Conservation (phyloP, 2,329 filamentous ascomycete species). For the Cryphonectria naterciae region DNA sequence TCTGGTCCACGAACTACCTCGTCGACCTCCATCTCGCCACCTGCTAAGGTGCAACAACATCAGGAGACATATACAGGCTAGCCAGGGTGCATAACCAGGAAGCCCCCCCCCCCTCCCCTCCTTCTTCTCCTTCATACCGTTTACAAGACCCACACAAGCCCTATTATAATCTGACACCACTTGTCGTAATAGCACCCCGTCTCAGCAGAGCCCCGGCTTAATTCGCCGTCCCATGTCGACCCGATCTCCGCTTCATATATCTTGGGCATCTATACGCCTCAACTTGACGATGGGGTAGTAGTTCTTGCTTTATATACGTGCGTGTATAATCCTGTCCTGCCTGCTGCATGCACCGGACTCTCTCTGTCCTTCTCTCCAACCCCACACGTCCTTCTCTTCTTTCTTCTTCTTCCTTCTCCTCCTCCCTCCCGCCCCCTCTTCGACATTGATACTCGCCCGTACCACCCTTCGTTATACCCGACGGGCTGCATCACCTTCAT, state of each 20-base stretch:
- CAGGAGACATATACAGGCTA: slow-evolving; percentile 3
- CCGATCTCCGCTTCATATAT: slow-evolving; percentile 22
- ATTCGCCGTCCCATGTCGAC: slow-evolving; percentile 12
- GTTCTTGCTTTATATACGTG: not conserved
- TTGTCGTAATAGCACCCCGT: slow-evolving; percentile 18
- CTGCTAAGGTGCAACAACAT: not conserved
- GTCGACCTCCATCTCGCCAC: not conserved
- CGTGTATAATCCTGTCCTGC: not conserved
- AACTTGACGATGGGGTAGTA: not conserved
- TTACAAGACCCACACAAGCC: slow-evolving; percentile 15
- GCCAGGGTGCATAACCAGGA: slow-evolving; percentile 8
- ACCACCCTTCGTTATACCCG: not conserved
- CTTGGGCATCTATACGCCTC: slow-evolving; percentile 10
- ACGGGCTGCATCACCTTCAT: slow-evolving; percentile 29
- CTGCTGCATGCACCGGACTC: not conserved
- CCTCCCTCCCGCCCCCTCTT: not conserved
- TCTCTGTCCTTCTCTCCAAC: not conserved
- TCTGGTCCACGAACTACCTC: not conserved
- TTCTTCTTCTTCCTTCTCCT: not conserved
- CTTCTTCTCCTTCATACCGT: slow-evolving; percentile 22
- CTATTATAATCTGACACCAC: slow-evolving; percentile 23
- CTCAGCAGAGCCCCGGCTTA: slow-evolving; percentile 12
- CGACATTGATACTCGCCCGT: too few species aligned
- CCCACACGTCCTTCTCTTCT: not conserved
- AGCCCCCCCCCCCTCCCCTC: not conserved